Base-by-base conservation (phyloP, 2,329 filamentous ascomycete species). In the Venturia effusa region DNA sequence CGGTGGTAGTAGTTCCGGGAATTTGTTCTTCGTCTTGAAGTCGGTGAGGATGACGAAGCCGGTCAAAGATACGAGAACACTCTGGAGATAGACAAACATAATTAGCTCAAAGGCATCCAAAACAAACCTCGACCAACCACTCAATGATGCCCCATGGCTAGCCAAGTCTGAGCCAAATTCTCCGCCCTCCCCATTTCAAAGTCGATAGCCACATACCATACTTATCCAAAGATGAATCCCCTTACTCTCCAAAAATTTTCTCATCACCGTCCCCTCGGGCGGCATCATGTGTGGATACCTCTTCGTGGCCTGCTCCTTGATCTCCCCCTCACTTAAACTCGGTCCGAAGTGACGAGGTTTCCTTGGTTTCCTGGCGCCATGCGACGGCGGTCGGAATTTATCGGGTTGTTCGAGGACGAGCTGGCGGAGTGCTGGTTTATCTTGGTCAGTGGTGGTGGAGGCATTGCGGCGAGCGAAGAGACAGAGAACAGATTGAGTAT, bases 201-300 rank as follows among this genome's bases (percentile, higher is more conserved):
- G 17, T 30, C 57, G 34, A 55, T 30, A 11, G 4, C 15, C 27
- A 73, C 83, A 65, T 80, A 96, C 91, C 80, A 97, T 81, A 1
- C 90, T 89, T 73, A 99, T 92, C 74, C 84, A 88, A 34, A 90
- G 75, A 75, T 99, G 93, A 64, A 97, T 84, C 64, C 78, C 78
- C 65, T 83, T 83, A 73, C 85, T 93, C 68, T 90, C 86, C 73
- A 96, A 80, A 75, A 97, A 92, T 84, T 88, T 92, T 75, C 93
- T 84, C 77, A 89, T 83, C 75, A 90, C 91, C 0, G 88, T 90
- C 6, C 91, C 90, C 72, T 88, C 81, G 0, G 92, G 87, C 59
- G 93, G 89, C 81, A 96, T 92, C 83, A 95, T 87, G 69, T 92
- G 88, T 1, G 94, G 94, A 74, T 97, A 97, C 67, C 88, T 80